These are phyloP conservation scores for Zygoascus bituminiphila DNA, from an alignment of 805 yeast genomes.

Conservation along the genomic window DNA sequence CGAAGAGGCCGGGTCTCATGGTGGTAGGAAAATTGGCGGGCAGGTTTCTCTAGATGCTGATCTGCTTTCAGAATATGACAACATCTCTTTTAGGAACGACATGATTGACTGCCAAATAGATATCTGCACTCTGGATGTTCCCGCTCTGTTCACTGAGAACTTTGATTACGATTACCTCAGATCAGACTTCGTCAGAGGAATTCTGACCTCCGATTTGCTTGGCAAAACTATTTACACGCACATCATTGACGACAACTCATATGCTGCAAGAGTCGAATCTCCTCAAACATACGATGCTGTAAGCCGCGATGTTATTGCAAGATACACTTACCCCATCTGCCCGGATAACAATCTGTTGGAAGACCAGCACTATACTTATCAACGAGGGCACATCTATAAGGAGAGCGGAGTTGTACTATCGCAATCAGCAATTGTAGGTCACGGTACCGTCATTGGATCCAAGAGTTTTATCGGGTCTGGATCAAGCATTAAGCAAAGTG, in stretches of 20 bases:
- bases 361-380: constrained; percentile 69
- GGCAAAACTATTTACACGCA: constrained; percentile 88
- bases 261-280: constrained; percentile 93
- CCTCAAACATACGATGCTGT: constrained; percentile 91
- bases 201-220: constrained; percentile 78
- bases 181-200: constrained; percentile 83
- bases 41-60: constrained; percentile 73
- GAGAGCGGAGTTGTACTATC: constrained; percentile 85
- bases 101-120: constrained; percentile 94
- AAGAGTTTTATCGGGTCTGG: constrained; percentile 71
- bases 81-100: constrained; percentile 77
- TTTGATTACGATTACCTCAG: constrained; percentile 88
- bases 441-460: constrained; percentile 75
- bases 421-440: constrained; percentile 80
- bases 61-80: constrained; percentile 52
- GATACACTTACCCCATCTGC: constrained; percentile 89
- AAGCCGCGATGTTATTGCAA: constrained; percentile 77
- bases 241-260: constrained; percentile 62
- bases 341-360: constrained; percentile 75
- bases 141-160: constrained; percentile 91
- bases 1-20: constrained; percentile 47
- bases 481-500: constrained; percentile 55
- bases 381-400: constrained; percentile 79
- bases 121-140: constrained; percentile 89
- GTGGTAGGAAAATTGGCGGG: constrained; percentile 17